phyloP scores from a whole-genome alignment of 1,284 basidiomycete species.

The Cryptococcus hybrid region DNA sequence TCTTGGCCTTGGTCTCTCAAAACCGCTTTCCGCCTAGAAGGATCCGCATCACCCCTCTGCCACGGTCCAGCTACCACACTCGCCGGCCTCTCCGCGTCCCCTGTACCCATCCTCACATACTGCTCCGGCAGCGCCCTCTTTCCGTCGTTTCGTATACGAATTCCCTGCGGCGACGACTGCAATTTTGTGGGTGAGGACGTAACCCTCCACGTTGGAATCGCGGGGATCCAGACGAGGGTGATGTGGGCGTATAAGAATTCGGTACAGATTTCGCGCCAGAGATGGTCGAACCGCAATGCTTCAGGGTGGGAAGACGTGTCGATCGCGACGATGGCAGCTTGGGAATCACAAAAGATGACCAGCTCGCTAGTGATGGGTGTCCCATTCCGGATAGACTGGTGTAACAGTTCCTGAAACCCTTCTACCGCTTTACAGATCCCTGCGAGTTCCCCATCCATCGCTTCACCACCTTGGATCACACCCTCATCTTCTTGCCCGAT shows the following conservation, averaged over 20 bases:
- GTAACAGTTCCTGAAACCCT: conserved; percentile 41
- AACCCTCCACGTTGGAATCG: conserved; percentile 39
- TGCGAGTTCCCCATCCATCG: conserved; percentile 45
- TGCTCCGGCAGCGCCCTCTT: conserved; percentile 34
- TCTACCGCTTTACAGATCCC: conserved; percentile 47
- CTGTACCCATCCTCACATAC: conserved; percentile 32
- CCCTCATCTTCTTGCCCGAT: conserved; percentile 45
- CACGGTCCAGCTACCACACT: conserved; percentile 40
- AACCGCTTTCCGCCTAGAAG: conserved; percentile 30
- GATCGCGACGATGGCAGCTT: conserved; percentile 45
- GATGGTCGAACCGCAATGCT: conserved; percentile 36
- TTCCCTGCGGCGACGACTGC: conserved; percentile 46
- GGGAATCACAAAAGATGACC: conserved; percentile 46
- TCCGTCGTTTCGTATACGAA: conserved; percentile 38
- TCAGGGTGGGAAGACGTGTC: conserved; percentile 45
- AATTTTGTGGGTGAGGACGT: conserved; percentile 44
- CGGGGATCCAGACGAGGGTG: conserved; percentile 45
- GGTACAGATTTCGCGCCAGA: conserved; percentile 42
- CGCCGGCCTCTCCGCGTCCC: conserved; percentile 32
- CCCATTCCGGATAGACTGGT: conserved; percentile 33
- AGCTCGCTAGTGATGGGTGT: conserved; percentile 41
- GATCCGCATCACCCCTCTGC: conserved; percentile 48
- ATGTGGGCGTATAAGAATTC: conserved; percentile 41
- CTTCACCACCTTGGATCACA: conserved; percentile 34
- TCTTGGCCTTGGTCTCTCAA: conserved; percentile 28